Evolutionary conservation across 495 filamentous ascomycete genomes (phyloP), one percentile per base, ranked within the genome.

Genomic region (Penicillium waksmanii): DNA sequence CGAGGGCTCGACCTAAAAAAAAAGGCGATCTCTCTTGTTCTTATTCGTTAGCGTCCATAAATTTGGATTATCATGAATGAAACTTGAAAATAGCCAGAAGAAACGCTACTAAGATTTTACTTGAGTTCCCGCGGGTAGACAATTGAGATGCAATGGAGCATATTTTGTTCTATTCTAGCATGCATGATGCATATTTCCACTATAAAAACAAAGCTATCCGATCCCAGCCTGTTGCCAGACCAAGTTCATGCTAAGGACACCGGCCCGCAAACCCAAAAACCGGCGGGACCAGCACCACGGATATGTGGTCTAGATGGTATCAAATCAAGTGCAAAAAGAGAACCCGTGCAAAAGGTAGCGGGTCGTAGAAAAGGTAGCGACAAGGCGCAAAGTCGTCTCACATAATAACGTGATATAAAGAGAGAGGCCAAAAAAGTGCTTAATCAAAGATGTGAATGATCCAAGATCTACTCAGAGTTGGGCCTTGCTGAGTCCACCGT

Each of bases 401-500:
- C 36, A 46, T 56, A 52, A 61, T 34, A 7, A 31, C 36, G 35
- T 56, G 46, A 61, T 34, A 10, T 17, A 44, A 51, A 38, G 1
- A 12, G 36, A 2, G 23, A 38, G 36, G 11, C 11, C 11, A n/a
- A 38, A 38, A 13, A 9, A 13, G 11, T 13, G 5, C 36, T 18
- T 31, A 35, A 35, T 25, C 15, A 46, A 23, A 27, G 25, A 36
- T 38, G 17, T 13, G 3, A 27, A 18, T 15, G 3, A 48, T 34
- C 23, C 21, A 18, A 17, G 38, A 19, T 15, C 11, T 63, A 44
- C 17, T 44, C 7, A 44, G 1, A 44, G 42, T 19, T 44, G 42
- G 17, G 42, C 42, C n/a, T 44, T 44, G 42, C 17, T 44, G n/a
- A 44, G 42, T 66, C 64, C 79, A 55, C 76, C 74, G 68, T 84